Conservation (phyloP, 1,139 yeast species). For the Candida labiduridarum region DNA sequence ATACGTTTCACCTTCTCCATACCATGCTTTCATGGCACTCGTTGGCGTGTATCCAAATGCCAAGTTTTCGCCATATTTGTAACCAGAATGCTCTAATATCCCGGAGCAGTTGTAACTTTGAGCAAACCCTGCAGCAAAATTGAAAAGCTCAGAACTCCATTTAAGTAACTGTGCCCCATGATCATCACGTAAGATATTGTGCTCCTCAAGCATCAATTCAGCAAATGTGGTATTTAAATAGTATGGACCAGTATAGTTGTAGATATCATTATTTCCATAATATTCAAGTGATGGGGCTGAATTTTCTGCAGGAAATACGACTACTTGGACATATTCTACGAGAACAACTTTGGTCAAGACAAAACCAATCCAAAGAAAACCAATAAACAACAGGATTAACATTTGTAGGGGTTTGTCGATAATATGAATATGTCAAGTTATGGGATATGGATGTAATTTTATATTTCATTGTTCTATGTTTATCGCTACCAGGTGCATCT, state of each 20-base stretch:
- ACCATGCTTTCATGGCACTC: slow-evolving; percentile 41
- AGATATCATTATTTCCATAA: slow-evolving; percentile 7
- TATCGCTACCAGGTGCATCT: not conserved
- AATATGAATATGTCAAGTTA: too few relatives aligned
- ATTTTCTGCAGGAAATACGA: not conserved
- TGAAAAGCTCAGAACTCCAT: slow-evolving; percentile 34
- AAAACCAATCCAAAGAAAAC: not conserved
- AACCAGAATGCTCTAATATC: slow-evolving; percentile 36
- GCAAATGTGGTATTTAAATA: slow-evolving; percentile 26
- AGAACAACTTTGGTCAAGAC: not conserved
- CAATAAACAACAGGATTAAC: not conserved
- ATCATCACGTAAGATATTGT: slow-evolving; percentile 30
- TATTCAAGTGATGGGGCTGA: too few relatives aligned
- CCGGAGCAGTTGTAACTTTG: slow-evolving; percentile 37
- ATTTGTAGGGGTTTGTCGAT: not conserved
- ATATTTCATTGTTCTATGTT: too few relatives aligned
- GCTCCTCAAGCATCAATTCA: slow-evolving; percentile 25
- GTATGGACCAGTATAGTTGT: slow-evolving; percentile 16
- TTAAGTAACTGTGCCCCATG: slow-evolving; percentile 31
- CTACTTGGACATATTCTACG: slow-evolving; percentile 3
- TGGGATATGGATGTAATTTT: too few relatives aligned
- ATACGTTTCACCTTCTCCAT: slow-evolving; percentile 34
- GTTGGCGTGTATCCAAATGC: slow-evolving; percentile 38
- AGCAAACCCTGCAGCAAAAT: slow-evolving; percentile 35
- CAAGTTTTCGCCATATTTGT: slow-evolving; percentile 40